phyloP scores from a whole-genome alignment of 2,329 filamentous ascomycete genomes.

The Cladosporium sp. region DNA sequence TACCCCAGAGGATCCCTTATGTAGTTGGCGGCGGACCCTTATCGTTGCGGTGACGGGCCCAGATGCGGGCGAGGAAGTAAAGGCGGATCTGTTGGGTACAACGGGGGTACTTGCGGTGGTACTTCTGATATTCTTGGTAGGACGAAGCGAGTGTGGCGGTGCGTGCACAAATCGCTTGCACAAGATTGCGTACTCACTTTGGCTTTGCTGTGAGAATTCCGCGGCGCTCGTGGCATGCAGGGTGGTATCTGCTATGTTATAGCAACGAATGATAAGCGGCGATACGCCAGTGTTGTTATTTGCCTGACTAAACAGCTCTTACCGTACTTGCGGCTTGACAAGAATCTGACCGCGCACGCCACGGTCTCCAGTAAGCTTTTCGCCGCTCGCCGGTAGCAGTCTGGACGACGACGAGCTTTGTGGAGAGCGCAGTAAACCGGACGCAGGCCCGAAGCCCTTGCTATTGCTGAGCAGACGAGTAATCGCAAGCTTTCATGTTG shows the following conservation, averaged over 20 bases:
- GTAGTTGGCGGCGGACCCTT: slow-evolving; percentile 14
- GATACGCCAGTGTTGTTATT: background rate
- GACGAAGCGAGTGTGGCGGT: slow-evolving; percentile 15
- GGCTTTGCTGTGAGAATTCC: background rate
- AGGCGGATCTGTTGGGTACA: slow-evolving; percentile 25
- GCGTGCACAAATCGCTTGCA: slow-evolving; percentile 11
- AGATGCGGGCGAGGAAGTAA: slow-evolving; percentile 17
- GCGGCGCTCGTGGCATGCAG: slow-evolving; percentile 1
- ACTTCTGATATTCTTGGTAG: slow-evolving; percentile 19
- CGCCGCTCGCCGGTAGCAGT: background rate
- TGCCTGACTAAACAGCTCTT: background rate
- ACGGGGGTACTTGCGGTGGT: slow-evolving; percentile 25
- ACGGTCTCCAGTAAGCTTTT: slow-evolving; percentile 6
- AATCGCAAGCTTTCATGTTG: background rate
- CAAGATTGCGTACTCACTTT: background rate
- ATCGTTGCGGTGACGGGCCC: slow-evolving; percentile 17
- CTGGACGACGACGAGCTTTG: background rate
- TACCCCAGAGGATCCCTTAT: slow-evolving; percentile 16
- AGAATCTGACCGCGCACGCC: slow-evolving; percentile 1
- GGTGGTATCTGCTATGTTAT: background rate
- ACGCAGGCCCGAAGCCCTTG: background rate
- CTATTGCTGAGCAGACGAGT: background rate
- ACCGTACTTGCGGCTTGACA: background rate
- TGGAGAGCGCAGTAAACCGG: background rate
- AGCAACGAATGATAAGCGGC: background rate